Conservation (phyloP, 192 early-diverging fungal species). For the Podila minutissima region DNA sequence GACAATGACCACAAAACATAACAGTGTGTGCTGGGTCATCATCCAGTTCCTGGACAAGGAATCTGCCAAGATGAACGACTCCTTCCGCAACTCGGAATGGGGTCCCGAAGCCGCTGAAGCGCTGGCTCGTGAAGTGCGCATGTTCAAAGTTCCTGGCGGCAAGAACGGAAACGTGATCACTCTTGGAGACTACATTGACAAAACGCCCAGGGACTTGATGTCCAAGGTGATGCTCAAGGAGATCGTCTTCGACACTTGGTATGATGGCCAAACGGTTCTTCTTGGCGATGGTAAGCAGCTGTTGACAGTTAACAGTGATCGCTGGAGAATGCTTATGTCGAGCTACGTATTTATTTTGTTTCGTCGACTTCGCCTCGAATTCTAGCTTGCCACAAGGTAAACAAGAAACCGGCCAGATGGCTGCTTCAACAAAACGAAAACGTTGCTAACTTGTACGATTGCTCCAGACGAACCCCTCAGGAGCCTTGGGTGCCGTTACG, state of each 20-base stretch:
- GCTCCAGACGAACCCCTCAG: not conserved
- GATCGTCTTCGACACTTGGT: no score
- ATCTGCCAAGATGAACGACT: conserved; percentile 1
- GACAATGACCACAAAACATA: no score
- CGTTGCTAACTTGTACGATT: no score
- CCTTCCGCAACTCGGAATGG: conserved; percentile 27
- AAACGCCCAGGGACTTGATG: conserved; percentile 3
- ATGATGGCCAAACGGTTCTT: not conserved
- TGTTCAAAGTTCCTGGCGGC: conserved; percentile 2
- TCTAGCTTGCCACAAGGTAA: no score
- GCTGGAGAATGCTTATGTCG: no score
- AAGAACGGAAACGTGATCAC: not conserved
- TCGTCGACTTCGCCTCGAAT: no score
- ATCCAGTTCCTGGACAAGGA: not conserved
- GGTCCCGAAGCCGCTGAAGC: conserved; percentile 24
- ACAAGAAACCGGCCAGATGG: no score
- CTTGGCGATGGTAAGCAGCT: not conserved
- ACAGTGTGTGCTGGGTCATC: no score
- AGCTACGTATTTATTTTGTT: no score
- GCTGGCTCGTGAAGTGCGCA: conserved; percentile 7
- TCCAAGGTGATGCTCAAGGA: conserved; percentile 18
- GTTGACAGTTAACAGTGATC: no score
- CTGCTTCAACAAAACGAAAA: no score
- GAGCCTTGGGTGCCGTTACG: not conserved
- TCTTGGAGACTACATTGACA: conserved; percentile 7